Evolutionary conservation across 75 land plant species (phyloP).

Genomic region (Sequoiadendron giganteum): DNA sequence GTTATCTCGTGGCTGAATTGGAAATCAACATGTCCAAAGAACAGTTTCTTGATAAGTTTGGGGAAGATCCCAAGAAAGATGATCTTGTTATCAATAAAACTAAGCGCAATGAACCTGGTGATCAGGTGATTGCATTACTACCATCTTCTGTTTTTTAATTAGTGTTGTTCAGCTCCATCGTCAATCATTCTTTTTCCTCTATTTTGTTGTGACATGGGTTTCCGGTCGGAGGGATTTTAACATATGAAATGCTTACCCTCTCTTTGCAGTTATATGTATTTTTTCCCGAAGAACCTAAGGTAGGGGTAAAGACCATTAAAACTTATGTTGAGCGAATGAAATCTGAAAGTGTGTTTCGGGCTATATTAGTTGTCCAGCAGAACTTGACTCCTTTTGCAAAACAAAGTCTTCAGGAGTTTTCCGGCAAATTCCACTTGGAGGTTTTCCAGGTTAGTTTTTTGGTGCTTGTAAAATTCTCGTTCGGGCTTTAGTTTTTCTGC

Average conservation of each 20-base stretch:
- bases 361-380: conserved; percentile 77
- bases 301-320: conserved; percentile 91
- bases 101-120: conserved; percentile 47
- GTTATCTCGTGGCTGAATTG: conserved; percentile 63
- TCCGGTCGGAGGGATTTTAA: background rate
- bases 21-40: conserved; percentile 54
- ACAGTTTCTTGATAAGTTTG: conserved; percentile 61
- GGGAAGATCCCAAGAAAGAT: conserved; percentile 76
- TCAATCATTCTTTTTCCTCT: background rate
- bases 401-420: conserved; percentile 52
- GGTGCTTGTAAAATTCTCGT: background rate
- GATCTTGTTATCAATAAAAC: conserved; percentile 74
- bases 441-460: conserved; percentile 75
- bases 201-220: background rate
- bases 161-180: background rate
- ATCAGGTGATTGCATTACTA: conserved; percentile 46
- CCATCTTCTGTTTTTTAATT: background rate
- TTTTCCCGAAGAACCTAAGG: conserved; percentile 89
- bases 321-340: conserved; percentile 83
- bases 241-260: background rate
- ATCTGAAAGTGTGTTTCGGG: conserved; percentile 72
- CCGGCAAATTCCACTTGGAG: conserved; percentile 77
- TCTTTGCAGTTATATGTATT: conserved; percentile 75
- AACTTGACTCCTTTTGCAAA: conserved; percentile 88
- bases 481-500: background rate